Conservation (phyloP, 768 basidiomycete genomes). For the Trametes punicea region DNA sequence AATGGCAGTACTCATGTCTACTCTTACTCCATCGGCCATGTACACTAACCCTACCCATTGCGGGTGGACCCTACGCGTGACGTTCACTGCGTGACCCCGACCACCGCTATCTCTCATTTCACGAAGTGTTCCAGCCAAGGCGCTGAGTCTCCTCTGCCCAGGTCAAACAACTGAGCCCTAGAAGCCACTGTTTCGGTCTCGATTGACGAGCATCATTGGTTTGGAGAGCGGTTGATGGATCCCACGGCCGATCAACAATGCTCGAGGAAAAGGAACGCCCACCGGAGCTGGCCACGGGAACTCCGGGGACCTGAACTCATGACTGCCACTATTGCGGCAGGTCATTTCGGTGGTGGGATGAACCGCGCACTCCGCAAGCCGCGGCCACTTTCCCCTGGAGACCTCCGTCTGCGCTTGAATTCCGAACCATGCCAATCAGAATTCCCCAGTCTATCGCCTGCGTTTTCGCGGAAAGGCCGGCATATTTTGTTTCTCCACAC, state of each 20-base stretch:
- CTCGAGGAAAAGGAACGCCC: constrained; percentile 6
- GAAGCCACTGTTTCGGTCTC: background rate
- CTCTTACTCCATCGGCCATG: too few species aligned
- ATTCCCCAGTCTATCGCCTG: constrained; percentile 7
- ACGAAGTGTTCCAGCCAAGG: background rate
- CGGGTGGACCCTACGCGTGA: too few species aligned
- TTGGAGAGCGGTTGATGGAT: background rate
- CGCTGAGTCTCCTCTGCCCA: background rate
- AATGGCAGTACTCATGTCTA: too few species aligned
- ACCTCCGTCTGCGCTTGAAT: constrained; percentile 8
- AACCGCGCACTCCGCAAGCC: constrained; percentile 9
- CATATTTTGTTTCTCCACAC: constrained; percentile 3
- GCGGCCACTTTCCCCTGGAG: background rate
- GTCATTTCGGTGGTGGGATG: constrained; percentile 7
- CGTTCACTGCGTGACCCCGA: too few species aligned
- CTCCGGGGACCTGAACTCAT: background rate
- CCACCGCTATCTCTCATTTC: background rate
- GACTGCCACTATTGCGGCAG: background rate
- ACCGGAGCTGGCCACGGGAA: background rate
- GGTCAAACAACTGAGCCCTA: background rate
- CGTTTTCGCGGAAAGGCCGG: constrained; percentile 5
- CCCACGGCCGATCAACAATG: constrained; percentile 11
- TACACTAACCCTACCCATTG: too few species aligned
- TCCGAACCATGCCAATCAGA: constrained; percentile 16
- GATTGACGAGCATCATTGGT: background rate